Evolutionary conservation across 441 rosid species (phyloP), one percentile per base, ranked within the genome.

Genomic region (Syzygium syzygioides): DNA sequence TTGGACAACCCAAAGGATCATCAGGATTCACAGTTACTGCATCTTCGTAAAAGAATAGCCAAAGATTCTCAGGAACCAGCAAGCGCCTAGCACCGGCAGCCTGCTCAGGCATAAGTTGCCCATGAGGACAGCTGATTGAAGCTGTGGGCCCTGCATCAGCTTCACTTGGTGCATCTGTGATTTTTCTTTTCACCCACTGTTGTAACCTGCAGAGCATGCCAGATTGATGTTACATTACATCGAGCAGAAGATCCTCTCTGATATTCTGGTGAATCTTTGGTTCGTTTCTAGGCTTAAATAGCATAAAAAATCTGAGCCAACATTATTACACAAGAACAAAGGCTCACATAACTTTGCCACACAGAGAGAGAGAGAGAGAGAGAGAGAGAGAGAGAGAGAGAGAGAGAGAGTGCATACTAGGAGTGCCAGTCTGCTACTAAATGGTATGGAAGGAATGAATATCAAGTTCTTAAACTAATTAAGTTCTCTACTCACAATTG

Each of bases 161-260:
- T 94, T 97, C 99, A 91, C 93, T 93, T 84, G 99, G 99, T 86
- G 99, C 96, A 91, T 97, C 99, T 87, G 94, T 91, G 92, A 95
- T 95, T 94, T 96, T 98, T 91, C 99, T 95, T 93, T 95, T 97
- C 62, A 94, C 91, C 99, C 99, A 98, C 89, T 97, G 99, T 87
- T 98, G 99, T 93, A 98, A 93, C 99, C 99, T 98, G 92, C 87
- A 91, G 85, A 89, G 15, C 79, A 85, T 32, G 62, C 30, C 59
- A 55, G 86, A 32, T 76, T 41, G 66, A 54, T 23, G 18, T 34
- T 19, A 56, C n/a, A 85, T 55, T 54, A 55, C 41, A 30, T 85
- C 26, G 20, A 76, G 52, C 83, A 76, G 28, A 41, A 41, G n/a
- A 76, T 41, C 52, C 83, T 76, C 83, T 76, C 83, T 0, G 2